Evolutionary conservation across 2,329 filamentous ascomycete species (phyloP).

Genomic region (Cryphonectria japonica): DNA sequence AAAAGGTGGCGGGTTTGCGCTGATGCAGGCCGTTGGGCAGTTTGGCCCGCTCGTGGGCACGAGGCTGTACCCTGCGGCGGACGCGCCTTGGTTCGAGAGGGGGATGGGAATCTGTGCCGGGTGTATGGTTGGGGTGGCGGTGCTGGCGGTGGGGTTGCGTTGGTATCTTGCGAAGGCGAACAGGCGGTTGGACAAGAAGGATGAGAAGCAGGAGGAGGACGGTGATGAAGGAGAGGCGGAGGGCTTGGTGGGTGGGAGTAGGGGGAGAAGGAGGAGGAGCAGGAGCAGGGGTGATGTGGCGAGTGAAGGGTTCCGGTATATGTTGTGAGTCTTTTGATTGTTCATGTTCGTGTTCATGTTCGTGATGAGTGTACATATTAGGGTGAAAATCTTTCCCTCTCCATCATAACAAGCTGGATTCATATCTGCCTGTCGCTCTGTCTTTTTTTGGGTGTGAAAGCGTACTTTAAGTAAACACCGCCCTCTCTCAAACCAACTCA

Average conservation of each 20-base stretch:
- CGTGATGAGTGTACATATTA: neutral
- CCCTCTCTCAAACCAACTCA: conserved; percentile 39
- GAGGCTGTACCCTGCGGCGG: conserved; percentile 62
- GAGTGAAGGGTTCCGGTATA: conserved; percentile 48
- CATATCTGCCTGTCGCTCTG: neutral
- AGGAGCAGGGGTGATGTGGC: conserved; percentile 11
- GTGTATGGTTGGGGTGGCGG: conserved; percentile 65
- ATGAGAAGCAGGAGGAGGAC: conserved; percentile 39
- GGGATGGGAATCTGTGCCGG: conserved; percentile 67
- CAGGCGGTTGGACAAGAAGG: conserved; percentile 44
- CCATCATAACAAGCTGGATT: neutral
- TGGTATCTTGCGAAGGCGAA: conserved; percentile 58
- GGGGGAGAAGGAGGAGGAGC: conserved; percentile 32
- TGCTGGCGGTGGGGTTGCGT: conserved; percentile 58
- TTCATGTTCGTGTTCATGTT: neutral
- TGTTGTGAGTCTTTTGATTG: conserved; percentile 41
- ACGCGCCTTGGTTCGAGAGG: conserved; percentile 63
- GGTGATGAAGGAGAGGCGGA: conserved; percentile 42
- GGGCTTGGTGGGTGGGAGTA: conserved; percentile 42
- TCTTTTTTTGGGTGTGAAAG: neutral
- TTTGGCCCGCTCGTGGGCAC: conserved; percentile 75
- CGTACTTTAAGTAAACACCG: neutral
- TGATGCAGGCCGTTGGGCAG: conserved; percentile 82
- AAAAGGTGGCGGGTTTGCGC: conserved; percentile 76
- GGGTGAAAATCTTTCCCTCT: neutral